These are phyloP conservation scores for Singerocomus inundabilis DNA, from an alignment of 1,284 basidiomycete species.

Conservation along the genomic window DNA sequence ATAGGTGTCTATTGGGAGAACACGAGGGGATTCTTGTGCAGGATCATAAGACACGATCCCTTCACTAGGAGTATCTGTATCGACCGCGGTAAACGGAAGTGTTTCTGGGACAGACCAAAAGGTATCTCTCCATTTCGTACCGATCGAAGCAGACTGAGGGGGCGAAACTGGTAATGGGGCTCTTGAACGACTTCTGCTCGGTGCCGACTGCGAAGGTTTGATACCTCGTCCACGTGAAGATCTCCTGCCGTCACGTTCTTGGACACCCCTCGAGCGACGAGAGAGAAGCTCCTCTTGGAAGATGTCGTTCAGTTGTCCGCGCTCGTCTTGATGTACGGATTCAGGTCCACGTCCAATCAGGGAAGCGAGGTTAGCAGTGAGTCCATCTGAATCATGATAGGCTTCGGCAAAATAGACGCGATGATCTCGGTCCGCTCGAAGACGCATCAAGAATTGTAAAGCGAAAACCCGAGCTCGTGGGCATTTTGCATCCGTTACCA, in stretches of 20 bases:
- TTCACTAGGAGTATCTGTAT: constrained; percentile 70
- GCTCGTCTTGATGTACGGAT: constrained; percentile 29
- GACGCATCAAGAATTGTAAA: constrained; percentile 85
- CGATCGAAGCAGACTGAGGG: constrained; percentile 31
- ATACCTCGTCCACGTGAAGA: constrained; percentile 57
- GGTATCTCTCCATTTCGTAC: constrained; percentile 35
- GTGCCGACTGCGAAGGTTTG: constrained; percentile 43
- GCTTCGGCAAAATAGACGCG: constrained; percentile 68
- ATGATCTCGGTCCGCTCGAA: constrained; percentile 92
- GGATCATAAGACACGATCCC: constrained; percentile 75
- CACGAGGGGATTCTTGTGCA: constrained; percentile 43
- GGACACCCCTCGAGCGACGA: constrained; percentile 48
- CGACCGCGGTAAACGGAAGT: constrained; percentile 64
- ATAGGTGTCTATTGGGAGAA: constrained; percentile 83
- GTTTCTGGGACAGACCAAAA: constrained; percentile 84
- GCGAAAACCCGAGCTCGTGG: constrained; percentile 68
- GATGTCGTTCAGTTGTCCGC: constrained; percentile 19
- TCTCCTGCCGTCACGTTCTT: constrained; percentile 55
- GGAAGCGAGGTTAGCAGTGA: constrained; percentile 49
- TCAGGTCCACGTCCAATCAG: constrained; percentile 50
- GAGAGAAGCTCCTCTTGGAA: constrained; percentile 40
- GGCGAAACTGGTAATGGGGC: constrained; percentile 38
- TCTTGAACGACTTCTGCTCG: constrained; percentile 74
- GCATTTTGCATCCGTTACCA: constrained; percentile 49
- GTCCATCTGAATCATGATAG: constrained; percentile 54